Evolutionary conservation across 2,329 filamentous ascomycete genomes (phyloP), one percentile per base, ranked within the genome.

Genomic region (Exophiala bonariae): DNA sequence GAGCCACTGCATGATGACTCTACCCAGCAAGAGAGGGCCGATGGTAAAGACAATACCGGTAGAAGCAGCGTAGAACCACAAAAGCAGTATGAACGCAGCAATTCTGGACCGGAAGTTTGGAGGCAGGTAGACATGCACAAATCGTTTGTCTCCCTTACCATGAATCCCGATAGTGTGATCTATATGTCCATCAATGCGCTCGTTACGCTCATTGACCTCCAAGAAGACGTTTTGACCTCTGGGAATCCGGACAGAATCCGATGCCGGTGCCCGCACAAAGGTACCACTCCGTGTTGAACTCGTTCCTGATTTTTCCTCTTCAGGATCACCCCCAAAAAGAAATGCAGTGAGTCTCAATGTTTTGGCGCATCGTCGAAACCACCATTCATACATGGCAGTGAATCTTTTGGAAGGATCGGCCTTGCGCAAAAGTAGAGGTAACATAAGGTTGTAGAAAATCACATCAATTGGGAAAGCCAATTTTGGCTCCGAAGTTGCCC

Each of bases 371-470:
- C 81, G 83, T 57, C 86, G 85, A 71, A 99, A 96, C 89, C 93
- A 99, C 92, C 92, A 97, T 6, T 83, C 85, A 65, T 96, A 99
- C 76, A 96, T 85, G 44, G 79, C 75, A 58, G 95, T 87, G 3
- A 99, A 74, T 1, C 82, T 86, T 62, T 95, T 87, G 41, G 88
- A 89, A 2, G 92, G 91, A 63, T 87, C 88, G 68, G 96, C 85
- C 59, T 89, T 84, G 59, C 82, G 86, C 58, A 97, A 82, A 10
- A 91, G 84, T 39, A 96, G 72, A 0, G 93, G 93, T 76, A 96
- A 93, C 37, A 96, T 74, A 65, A 96, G 95, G 68, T 97, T 97
- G 77, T 96, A 99, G 65, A 97, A 93, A 13, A 99, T 74, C 2
- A 99, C 76, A 62, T 99, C 92, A 51, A 96, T 82, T 0, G 93